These are phyloP conservation scores for Tricholomella constricta DNA, from an alignment of 768 basidiomycete species.

Conservation along the genomic window DNA sequence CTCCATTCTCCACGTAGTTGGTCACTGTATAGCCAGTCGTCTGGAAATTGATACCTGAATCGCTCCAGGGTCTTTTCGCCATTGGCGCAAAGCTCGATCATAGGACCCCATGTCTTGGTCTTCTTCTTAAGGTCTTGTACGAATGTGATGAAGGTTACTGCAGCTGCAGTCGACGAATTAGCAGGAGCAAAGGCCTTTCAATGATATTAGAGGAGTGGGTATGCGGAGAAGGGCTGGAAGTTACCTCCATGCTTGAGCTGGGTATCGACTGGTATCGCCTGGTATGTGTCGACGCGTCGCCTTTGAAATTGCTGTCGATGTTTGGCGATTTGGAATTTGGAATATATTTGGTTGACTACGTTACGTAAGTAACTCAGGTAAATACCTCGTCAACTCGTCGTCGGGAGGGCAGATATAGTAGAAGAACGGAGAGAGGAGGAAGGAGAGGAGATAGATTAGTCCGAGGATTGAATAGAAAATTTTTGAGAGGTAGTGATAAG, in stretches of 20 bases:
- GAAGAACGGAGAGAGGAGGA: too few relatives aligned
- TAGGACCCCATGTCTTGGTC: constrained; percentile 93
- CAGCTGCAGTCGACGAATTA: constrained; percentile 94
- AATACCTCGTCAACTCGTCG: too few relatives aligned
- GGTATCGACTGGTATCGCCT: constrained; percentile 8
- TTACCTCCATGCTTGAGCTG: constrained; percentile 30
- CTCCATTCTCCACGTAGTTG: constrained; percentile 98
- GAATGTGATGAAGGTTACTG: constrained; percentile 98
- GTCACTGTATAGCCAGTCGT: constrained; percentile 98
- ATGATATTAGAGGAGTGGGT: constrained; percentile 10
- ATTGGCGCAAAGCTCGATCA: constrained; percentile 91
- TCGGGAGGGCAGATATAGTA: too few relatives aligned
- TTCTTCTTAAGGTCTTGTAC: constrained; percentile 99
- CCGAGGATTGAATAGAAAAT: too few relatives aligned
- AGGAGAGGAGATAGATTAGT: too few relatives aligned
- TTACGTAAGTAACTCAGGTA: too few relatives aligned
- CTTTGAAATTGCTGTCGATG: constrained; percentile 8
- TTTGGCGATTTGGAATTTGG: too few relatives aligned
- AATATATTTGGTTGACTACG: too few relatives aligned
- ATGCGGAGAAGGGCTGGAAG: constrained; percentile 5
- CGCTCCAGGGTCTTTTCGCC: constrained; percentile 98
- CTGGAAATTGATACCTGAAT: constrained; percentile 94
- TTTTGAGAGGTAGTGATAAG: too few relatives aligned
- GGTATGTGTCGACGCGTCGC: constrained; percentile 27
- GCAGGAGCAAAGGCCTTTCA: constrained; percentile 67